These are phyloP conservation scores for Knoxdaviesia capensis DNA, from an alignment of 2,329 filamentous ascomycete genomes.

Conservation along the genomic window DNA sequence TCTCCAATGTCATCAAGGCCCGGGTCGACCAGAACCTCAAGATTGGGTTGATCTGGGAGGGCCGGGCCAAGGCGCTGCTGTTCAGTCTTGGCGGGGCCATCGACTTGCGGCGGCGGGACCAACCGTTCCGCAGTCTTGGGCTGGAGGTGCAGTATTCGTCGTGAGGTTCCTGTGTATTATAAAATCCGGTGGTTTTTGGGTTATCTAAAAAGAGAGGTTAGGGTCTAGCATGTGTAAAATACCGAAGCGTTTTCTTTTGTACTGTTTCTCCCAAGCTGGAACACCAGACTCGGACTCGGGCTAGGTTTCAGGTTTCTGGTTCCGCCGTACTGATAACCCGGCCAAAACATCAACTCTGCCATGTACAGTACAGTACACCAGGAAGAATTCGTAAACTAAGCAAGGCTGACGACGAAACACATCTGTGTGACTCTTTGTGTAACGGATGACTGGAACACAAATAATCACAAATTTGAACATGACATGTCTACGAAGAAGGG, in stretches of 20 bases:
- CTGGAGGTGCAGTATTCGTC: conserved; percentile 71
- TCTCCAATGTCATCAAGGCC: conserved; percentile 76
- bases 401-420: too few species aligned
- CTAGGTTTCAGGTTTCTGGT: too few species aligned
- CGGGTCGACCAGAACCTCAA: conserved; percentile 74
- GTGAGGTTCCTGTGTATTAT: conserved; percentile 19
- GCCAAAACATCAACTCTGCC: too few species aligned
- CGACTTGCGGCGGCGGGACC: conserved; percentile 55
- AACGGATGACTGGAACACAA: not conserved
- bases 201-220: not conserved
- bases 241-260: not conserved
- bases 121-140: conserved; percentile 57
- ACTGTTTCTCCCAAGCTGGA: too few species aligned
- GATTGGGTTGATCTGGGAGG: conserved; percentile 81
- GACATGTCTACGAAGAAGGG: not conserved
- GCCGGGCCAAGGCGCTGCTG: conserved; percentile 74
- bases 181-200: not conserved
- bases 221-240: not conserved
- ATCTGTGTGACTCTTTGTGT: not conserved
- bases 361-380: not conserved
- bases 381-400: not conserved
- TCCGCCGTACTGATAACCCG: too few species aligned
- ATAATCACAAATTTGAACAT: not conserved
- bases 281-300: too few species aligned
- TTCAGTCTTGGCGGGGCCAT: conserved; percentile 80